Evolutionary conservation across 495 filamentous ascomycete genomes (phyloP), one percentile per base, ranked within the genome.

Genomic region (Podospora fimiseda): DNA sequence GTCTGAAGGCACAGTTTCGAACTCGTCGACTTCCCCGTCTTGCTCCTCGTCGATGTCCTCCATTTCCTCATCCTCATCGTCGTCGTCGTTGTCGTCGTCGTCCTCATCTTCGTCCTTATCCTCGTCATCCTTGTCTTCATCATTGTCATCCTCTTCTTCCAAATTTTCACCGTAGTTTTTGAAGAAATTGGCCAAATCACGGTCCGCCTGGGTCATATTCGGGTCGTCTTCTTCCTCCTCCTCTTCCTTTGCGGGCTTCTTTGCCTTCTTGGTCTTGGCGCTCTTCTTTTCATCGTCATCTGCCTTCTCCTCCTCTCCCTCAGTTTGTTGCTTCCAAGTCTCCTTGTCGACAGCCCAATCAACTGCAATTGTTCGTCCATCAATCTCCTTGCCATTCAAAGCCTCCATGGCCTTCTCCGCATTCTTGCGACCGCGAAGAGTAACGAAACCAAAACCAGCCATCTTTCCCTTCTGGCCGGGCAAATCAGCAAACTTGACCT

Each of bases 281-380:
- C 44, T 49, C 21, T 38, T 64, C 62, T 59, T 64, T 27, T 70
- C 60, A 3, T 69, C 63, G 0, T 68, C 60, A 15, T 68, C 64
- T 52, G 63, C 47, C 14, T 19, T 24, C 11, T 52, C 65, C n/a
- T 60, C 64, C 43, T 59, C 58, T 16, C 67, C 64, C 19, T 68
- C 77, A 66, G 74, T 81, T 64, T 70, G 63, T 30, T 78, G 74
- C 47, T 95, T 79, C 90, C 91, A 96, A 2, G 82, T 79, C 42
- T 85, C 77, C 70, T 92, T 96, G 48, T 95, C 89, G 1, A 96
- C 92, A 19, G 92, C 90, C 89, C 89, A 96, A 76, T 98, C 93
- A 4, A 96, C 92, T 8, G 91, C 92, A 44, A 96, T 57, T 24
- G 80, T 84, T 54, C 93, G 75, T 11, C 92, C 93, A 69, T 95